phyloP scores from a whole-genome alignment of 2,329 filamentous ascomycete species.

The Claviceps sp. region DNA sequence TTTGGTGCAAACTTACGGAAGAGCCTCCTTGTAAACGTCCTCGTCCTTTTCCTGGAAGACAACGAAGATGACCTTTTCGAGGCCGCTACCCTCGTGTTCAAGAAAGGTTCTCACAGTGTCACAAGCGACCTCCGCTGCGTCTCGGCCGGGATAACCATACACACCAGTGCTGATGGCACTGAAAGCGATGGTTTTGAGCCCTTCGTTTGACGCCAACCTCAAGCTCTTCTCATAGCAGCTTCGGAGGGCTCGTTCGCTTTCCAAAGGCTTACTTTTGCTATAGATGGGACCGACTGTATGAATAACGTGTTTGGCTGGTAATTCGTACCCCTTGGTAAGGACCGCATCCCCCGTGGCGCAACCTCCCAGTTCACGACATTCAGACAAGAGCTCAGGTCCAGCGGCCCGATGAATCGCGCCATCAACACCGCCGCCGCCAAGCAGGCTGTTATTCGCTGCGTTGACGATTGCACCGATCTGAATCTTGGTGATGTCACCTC shows the following conservation, averaged over 20 bases:
- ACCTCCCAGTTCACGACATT: conserved; percentile 59
- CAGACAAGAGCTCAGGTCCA: conserved; percentile 51
- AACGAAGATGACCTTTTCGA: conserved; percentile 74
- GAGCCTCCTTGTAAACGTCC: conserved; percentile 50
- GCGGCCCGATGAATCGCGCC: conserved; percentile 79
- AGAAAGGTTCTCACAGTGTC: conserved; percentile 42
- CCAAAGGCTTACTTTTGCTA: conserved; percentile 17
- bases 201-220: conserved; percentile 54
- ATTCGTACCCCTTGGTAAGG: conserved; percentile 63
- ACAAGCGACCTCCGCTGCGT: conserved; percentile 62
- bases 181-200: conserved; percentile 65
- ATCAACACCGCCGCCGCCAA: conserved; percentile 84
- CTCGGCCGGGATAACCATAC: conserved; percentile 69
- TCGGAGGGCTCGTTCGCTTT: conserved; percentile 34
- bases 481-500: conserved; percentile 71
- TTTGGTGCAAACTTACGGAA: conserved; percentile 46
- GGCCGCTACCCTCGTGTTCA: conserved; percentile 27
- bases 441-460: conserved; percentile 67
- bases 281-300: conserved; percentile 87
- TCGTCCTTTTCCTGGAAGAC: conserved; percentile 71
- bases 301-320: conserved; percentile 70
- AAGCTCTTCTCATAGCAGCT: conserved; percentile 60
- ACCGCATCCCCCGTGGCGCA: conserved; percentile 70
- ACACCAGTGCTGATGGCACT: conserved; percentile 76
- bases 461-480: conserved; percentile 79